Evolutionary conservation across 805 yeast genomes (phyloP).

Genomic region (Wickerhamomyces silvicola): DNA sequence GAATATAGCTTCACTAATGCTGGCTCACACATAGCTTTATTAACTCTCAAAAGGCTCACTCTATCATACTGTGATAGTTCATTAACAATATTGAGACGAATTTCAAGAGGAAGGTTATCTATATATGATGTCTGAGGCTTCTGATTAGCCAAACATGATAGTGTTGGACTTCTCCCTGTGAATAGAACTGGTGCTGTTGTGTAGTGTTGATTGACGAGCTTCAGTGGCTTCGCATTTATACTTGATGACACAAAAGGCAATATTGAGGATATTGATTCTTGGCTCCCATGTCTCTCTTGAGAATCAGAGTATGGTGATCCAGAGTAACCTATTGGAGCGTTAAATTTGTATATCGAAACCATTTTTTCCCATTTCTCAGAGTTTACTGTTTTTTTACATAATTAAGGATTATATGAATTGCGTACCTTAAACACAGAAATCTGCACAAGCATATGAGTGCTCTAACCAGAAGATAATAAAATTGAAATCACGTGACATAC

Average conservation of each 20-base stretch:
- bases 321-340: constrained; percentile 12
- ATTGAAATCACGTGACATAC: not conserved
- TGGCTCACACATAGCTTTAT: constrained; percentile 24
- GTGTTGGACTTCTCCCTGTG: too few relatives aligned
- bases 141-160: too few relatives aligned
- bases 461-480: too few relatives aligned
- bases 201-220: not conserved
- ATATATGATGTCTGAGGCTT: constrained; percentile 8
- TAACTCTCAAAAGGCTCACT: constrained; percentile 26
- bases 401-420: too few relatives aligned
- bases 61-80: constrained; percentile 34
- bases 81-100: constrained; percentile 27
- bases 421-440: too few relatives aligned
- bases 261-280: constrained; percentile 9
- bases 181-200: not conserved
- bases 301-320: constrained; percentile 6
- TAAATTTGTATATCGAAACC: constrained; percentile 8
- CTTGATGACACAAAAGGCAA: constrained; percentile 16
- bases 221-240: not conserved
- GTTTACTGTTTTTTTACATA: too few relatives aligned
- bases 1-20: constrained; percentile 30
- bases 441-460: too few relatives aligned
- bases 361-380: too few relatives aligned
- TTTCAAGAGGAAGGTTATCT: constrained; percentile 32
- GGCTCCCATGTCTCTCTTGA: not conserved